Conservation (phyloP, 169 alveolate species). For the Babesia caballi region DNA sequence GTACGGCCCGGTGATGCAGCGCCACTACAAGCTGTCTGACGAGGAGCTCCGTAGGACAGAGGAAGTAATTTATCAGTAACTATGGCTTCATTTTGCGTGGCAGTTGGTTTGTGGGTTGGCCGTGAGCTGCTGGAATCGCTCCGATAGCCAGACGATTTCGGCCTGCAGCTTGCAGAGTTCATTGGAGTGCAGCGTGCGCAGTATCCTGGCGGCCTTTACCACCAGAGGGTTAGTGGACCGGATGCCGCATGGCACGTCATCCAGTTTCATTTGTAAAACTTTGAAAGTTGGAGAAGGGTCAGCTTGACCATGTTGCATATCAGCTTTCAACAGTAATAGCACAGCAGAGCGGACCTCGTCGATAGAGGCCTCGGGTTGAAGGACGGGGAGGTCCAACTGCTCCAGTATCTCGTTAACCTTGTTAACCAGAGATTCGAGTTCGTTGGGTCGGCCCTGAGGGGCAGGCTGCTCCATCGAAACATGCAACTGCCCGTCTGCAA, state of each 20-base stretch:
- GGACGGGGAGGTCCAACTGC: constrained; percentile 19
- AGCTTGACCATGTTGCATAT: background rate
- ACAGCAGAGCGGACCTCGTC: constrained; percentile 35
- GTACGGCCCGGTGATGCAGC: constrained; percentile 13
- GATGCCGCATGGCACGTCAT: background rate
- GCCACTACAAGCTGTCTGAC: background rate
- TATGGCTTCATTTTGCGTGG: background rate
- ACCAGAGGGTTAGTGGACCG: background rate
- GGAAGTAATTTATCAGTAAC: background rate
- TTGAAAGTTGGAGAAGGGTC: background rate
- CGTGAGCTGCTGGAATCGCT: constrained; percentile 23
- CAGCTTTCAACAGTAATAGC: background rate
- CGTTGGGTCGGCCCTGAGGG: background rate
- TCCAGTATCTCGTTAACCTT: constrained; percentile 12
- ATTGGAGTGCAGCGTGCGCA: constrained; percentile 24
- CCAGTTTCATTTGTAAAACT: background rate
- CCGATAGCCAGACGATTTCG: constrained; percentile 37
- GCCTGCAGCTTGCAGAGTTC: constrained; percentile 49
- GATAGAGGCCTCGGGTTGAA: background rate
- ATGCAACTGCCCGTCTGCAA: constrained; percentile 8
- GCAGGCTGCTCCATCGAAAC: background rate
- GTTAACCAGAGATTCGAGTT: background rate
- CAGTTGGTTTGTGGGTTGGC: constrained; percentile 8
- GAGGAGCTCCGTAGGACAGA: background rate
- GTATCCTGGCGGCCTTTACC: background rate